Percentiles rank a stretch among this genome's conserved stretches.
Evolutionary conservation across 2,329 filamentous ascomycete species (phyloP).

Genomic region (Rasamsonia emersonii): DNA sequence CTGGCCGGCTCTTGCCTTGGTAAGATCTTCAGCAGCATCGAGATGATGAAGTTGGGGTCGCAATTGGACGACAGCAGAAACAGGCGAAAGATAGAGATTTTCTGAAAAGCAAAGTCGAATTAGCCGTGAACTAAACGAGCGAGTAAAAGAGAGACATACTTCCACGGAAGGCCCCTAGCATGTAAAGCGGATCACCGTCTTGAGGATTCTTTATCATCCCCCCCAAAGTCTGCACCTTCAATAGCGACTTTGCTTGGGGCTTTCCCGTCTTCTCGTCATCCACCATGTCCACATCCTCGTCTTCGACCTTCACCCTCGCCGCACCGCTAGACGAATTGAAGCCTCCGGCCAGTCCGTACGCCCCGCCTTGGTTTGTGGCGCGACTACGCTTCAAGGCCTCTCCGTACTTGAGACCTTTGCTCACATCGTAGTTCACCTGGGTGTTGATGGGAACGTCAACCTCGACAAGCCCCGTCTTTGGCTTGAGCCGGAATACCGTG

Average conservation of each 20-base stretch:
- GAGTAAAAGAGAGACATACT: constrained; percentile 45
- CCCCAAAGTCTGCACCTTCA: constrained; percentile 75
- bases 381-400: constrained; percentile 56
- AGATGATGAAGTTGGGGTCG: constrained; percentile 89
- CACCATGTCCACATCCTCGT: constrained; percentile 25
- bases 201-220: constrained; percentile 65
- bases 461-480: constrained; percentile 73
- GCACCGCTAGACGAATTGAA: constrained; percentile 53
- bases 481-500: constrained; percentile 71
- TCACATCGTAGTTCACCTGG: constrained; percentile 66
- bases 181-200: constrained; percentile 66
- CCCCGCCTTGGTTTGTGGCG: constrained; percentile 51
- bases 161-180: constrained; percentile 83
- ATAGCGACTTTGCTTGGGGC: constrained; percentile 41
- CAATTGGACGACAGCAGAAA: constrained; percentile 76
- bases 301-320: constrained; percentile 13
- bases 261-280: constrained; percentile 14
- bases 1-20: constrained; percentile 23
- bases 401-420: constrained; percentile 76
- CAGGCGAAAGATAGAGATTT: constrained; percentile 62
- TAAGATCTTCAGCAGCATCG: constrained; percentile 68
- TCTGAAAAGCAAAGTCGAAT: too few species aligned
- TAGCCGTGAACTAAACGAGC: too few species aligned
- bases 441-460: constrained; percentile 80
- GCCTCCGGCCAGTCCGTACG: constrained; percentile 62